phyloP scores from a whole-genome alignment of 306 rosid species.

The Cucurbita moschata region DNA sequence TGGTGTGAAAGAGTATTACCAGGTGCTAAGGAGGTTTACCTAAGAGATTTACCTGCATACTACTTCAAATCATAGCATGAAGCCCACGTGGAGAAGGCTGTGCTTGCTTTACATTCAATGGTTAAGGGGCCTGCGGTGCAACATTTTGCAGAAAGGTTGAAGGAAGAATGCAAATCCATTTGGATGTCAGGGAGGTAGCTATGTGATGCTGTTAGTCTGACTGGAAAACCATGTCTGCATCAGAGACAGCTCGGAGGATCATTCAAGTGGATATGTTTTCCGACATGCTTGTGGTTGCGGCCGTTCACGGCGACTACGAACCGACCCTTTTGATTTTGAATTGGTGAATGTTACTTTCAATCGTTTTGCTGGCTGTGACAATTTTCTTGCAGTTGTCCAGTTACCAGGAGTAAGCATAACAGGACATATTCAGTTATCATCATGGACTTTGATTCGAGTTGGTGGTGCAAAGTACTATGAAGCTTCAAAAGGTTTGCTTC shows the following conservation, averaged over 20 bases:
- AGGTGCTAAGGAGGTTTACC: conserved; percentile 67
- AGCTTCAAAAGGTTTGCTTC: conserved; percentile 73
- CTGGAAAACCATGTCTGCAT: conserved; percentile 84
- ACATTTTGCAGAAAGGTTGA: conserved; percentile 48
- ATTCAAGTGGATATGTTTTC: conserved; percentile 79
- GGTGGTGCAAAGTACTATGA: conserved; percentile 82
- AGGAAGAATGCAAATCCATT: conserved; percentile 69
- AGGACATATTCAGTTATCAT: conserved; percentile 42
- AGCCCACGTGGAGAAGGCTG: conserved; percentile 54
- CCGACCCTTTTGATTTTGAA: conserved; percentile 89
- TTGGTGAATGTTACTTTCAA: conserved; percentile 43
- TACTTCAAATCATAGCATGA: conserved; percentile 70
- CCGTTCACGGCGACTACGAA: conserved; percentile 45
- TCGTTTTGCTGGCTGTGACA: conserved; percentile 70
- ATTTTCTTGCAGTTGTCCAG: conserved; percentile 58
- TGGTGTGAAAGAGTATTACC: conserved; percentile 82
- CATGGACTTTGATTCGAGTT: conserved; percentile 80
- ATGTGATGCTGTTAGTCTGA: conserved; percentile 87
- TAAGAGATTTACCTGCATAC: conserved; percentile 68
- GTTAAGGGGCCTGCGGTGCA: conserved; percentile 73
- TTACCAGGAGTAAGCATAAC: conserved; percentile 36
- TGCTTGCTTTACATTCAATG: conserved; percentile 58
- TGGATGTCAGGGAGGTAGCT: conserved; percentile 88
- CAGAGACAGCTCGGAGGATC: conserved; percentile 55
- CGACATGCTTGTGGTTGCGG: conserved; percentile 93